Base-by-base conservation (phyloP, 768 basidiomycete species). In the Panaeolus cyanescens region DNA sequence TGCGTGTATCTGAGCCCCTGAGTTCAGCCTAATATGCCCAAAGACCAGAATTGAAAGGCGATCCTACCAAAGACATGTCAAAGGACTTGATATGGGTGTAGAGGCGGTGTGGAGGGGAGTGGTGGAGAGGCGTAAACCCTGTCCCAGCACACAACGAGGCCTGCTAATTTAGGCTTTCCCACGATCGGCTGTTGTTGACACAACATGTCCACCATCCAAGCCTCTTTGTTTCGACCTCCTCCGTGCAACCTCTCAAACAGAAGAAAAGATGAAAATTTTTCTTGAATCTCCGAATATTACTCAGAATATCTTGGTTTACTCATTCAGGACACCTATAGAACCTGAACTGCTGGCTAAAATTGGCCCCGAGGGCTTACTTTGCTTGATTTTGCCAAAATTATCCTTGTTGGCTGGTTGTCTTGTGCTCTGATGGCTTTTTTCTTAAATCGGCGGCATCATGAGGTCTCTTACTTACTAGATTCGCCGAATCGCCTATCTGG, bases 1-100 rank as follows among this genome's bases (percentile, higher is more conserved):
- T 36, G 92, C 91, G 65, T 95, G 93, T 65, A 96, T 90, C 90
- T 92, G 55, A 54, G 25, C 15, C 22, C 22, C 45, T 50, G 13
- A 50, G 25, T 30, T 50, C 45, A 50, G 45, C 17, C 12, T 50
- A 50, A 50, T 28, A 22, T 15, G 45, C 15, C 10, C 25, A 9
- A 50, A 28, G 17, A 28, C 4, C 4, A 28, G 15, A 28, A 28
- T 25, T 28, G 8, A 40, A 50, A 28, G 45, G 45, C 45, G 45
- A 50, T 50, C 45, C 45, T 50, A 58, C 57, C 57, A 58, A 40
- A 32, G 57, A 58, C 57, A 58, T 58, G 22, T 20, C 20, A 36
- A 15, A 50, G 45, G 30, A 42, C 34, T n/a, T 17, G 32, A 22
- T 37, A 33, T 10, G 32, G 20, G 20, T n/a, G 55, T 33, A 20